These are phyloP conservation scores for Spathaspora sp. DNA, from an alignment of 805 yeast species.

Conservation along the genomic window DNA sequence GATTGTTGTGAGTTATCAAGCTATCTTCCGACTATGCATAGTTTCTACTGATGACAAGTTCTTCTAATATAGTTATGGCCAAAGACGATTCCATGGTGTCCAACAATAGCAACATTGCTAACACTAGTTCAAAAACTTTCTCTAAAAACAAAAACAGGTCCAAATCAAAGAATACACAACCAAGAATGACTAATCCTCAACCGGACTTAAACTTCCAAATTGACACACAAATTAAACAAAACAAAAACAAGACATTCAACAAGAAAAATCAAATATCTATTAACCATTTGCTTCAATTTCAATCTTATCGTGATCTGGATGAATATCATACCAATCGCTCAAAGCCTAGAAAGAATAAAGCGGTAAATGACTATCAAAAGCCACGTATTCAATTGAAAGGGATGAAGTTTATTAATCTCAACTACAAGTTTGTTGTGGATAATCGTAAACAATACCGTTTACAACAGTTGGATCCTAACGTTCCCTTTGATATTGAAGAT, in stretches of 20 bases:
- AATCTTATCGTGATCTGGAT: conserved; percentile 37
- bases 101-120: not conserved
- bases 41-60: not conserved
- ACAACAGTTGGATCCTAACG: conserved; percentile 70
- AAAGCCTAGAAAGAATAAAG: conserved; percentile 3
- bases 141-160: not conserved
- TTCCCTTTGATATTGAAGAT: conserved; percentile 57
- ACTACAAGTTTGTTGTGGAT: conserved; percentile 80
- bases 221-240: conserved; percentile 13
- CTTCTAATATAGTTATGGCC: not conserved
- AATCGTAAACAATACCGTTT: conserved; percentile 49
- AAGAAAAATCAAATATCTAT: conserved; percentile 23
- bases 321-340: conserved; percentile 9
- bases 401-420: conserved; percentile 72
- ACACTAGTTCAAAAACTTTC: not conserved
- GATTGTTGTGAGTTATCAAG: not conserved
- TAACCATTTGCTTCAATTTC: conserved; percentile 64
- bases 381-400: conserved; percentile 52
- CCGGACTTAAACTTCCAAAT: conserved; percentile 5
- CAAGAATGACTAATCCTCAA: not conserved
- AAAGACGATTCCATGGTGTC: conserved; percentile 1
- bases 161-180: not conserved
- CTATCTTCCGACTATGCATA: not conserved
- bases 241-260: conserved; percentile 8
- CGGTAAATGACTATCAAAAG: conserved; percentile 2